Evolutionary conservation across 2,329 filamentous ascomycete species (phyloP).

Genomic region (Alternaria dauci): DNA sequence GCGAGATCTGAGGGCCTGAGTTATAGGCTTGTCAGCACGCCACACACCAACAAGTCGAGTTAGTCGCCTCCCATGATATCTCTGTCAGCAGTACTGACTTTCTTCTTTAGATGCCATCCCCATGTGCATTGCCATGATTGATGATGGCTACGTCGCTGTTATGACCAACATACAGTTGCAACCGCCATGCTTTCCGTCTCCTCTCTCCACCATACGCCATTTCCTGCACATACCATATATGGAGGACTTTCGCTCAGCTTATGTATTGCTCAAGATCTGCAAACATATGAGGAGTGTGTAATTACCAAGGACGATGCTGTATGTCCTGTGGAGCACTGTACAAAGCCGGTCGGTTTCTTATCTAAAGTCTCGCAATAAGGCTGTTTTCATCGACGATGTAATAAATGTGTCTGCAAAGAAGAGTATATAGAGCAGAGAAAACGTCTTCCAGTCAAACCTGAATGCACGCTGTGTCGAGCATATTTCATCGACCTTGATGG

Average conservation of each 20-base stretch:
- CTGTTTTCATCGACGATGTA: not conserved
- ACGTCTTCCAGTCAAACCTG: not conserved
- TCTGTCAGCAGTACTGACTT: not conserved
- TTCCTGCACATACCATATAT: not conserved
- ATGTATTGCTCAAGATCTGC: not conserved
- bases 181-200: not conserved
- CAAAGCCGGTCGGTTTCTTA: not conserved
- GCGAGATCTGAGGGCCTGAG: not conserved
- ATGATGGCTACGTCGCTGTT: not conserved
- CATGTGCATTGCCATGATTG: not conserved
- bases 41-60: not conserved
- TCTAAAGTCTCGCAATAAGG: not conserved
- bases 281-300: not conserved
- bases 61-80: not conserved
- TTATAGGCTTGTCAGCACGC: not conserved
- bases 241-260: not conserved
- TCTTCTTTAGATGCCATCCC: not conserved
- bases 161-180: not conserved
- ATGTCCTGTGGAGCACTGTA: no score
- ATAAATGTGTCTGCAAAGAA: not conserved
- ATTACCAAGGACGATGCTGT: not conserved
- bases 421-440: not conserved
- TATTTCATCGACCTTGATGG: not conserved
- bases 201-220: not conserved
- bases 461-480: not conserved